Evolutionary conservation across 2,329 filamentous ascomycete species (phyloP).

Genomic region (Falciphora oryzae): DNA sequence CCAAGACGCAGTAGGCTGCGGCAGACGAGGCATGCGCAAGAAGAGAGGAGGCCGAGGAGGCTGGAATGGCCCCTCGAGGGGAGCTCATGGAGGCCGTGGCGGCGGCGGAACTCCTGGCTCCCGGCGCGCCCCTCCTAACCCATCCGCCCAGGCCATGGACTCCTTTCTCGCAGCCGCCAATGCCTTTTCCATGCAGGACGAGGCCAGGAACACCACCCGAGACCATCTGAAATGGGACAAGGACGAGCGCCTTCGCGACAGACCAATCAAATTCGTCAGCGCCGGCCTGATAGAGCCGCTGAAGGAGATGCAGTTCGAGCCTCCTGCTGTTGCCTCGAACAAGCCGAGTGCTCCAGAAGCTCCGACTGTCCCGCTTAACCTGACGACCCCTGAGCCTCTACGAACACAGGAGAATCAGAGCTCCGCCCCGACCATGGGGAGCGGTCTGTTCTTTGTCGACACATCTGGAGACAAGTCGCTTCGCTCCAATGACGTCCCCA

Average conservation of each 20-base stretch:
- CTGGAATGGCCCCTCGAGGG: slow-evolving; percentile 2
- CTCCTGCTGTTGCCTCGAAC: too few relatives aligned
- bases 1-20: neutral
- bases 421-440: neutral
- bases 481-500: slow-evolving; percentile 5
- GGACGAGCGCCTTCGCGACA: slow-evolving; percentile 38
- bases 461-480: slow-evolving; percentile 7
- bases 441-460: slow-evolving; percentile 17
- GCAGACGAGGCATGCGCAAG: neutral
- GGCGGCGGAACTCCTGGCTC: neutral
- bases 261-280: slow-evolving; percentile 48
- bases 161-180: slow-evolving; percentile 2
- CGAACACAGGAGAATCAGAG: neutral
- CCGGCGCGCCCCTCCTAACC: neutral
- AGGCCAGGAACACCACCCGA: slow-evolving; percentile 45
- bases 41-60: neutral
- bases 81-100: neutral
- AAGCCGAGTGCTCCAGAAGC: neutral
- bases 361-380: neutral
- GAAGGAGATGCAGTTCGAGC: slow-evolving; percentile 26
- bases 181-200: slow-evolving; percentile 38
- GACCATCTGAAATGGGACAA: slow-evolving; percentile 34
- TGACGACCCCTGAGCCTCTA: neutral
- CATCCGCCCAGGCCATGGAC: slow-evolving; percentile 7
- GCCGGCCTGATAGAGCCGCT: slow-evolving; percentile 47